Base-by-base conservation (phyloP, 2,329 filamentous ascomycete species). In the Calonectria honghensis region DNA sequence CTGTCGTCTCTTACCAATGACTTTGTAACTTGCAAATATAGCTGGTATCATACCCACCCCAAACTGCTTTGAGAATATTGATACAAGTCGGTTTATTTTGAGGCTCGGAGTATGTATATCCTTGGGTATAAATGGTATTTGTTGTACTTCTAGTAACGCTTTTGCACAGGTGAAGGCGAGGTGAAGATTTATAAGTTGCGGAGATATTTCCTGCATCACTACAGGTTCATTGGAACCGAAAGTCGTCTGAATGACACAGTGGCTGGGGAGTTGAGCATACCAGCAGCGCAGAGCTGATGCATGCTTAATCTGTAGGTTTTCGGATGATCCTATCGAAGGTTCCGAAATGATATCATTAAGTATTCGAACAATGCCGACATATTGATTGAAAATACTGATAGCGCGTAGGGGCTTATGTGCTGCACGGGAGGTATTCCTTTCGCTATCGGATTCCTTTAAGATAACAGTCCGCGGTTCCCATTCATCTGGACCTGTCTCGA, bases 371-470 rank as follows among this genome's bases (percentile, higher is more conserved):
- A 57, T 35, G 20, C 31, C 29, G 4, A 57, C 31, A 9, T 35
- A n/a, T 20, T 31, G 29, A n/a, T 57, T 57, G 52, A 57, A 57
- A 57, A 57, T 57, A 9, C 52, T 57, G 18, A 57, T 57, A 6
- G 52, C 31, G 18, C 52, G 52, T 2, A 35, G 31, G 1, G 52
- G 52, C 24, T 57, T 31, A 57, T n/a, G 31, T 31, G 29, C 50
- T 18, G 14, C 50, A 18, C 27, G 51, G 6, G 24, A 54, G 6
- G 29, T 32, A 20, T 29, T 54, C 5, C 29, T 13, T 32, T 29
- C 29, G 14, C 31, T 31, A 29, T 32, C 27, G 24, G 41, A n/a
- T n/a, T 35, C 31, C 0, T 13, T 31, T 2, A 57, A 57, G 29
- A 31, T 9, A 6, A 20, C 18, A 31, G 52, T 20, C 7, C 11